Base-by-base conservation (phyloP, 2,329 filamentous ascomycete species). In the Pyricularia grisea region DNA sequence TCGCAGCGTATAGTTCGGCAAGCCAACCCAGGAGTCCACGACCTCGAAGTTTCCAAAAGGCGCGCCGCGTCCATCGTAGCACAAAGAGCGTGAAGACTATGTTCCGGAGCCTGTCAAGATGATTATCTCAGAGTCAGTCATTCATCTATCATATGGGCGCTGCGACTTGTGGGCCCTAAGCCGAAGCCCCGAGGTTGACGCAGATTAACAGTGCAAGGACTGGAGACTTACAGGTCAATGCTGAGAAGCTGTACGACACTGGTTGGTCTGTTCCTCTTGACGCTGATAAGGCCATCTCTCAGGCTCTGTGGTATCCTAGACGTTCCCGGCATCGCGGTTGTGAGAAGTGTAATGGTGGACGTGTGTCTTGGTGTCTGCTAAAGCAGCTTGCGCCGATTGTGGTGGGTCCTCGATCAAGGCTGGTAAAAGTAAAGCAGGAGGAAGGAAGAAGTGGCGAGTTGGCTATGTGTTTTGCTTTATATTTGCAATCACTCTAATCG, bases 51-150 rank as follows among this genome's bases (percentile, higher is more conserved):
- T 95, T 92, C 81, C 93, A 91, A 77, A 92, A 90, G 31, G 87
- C 86, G 75, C 91, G 92, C 73, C 93, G 92, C 36, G 90, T 87
- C 84, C 93, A 91, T 77, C 94, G 90, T 66, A 97, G 82, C 70
- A 97, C 78, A 81, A 98, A 97, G 74, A 97, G 86, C 76, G 94
- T 84, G 79, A 98, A 97, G 74, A 98, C 83, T 70, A 97, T 83
- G 77, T 97, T 97, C 68, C 92, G 92, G 71, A 97, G 76, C 70
- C 92, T 94, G 72, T 20, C 60, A 30, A 61, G 23, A 36, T 27
- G 10, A 28, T 6, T 9, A 31, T 27, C 23, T 6, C 25, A 9
- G 9, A 6, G 33, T 42, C 17, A n/a, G 65, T 28, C 7, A 58
- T 9, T 27, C 4, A 27, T 27, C 27, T 4, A 30, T 14, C 11